Evolutionary conservation across 345 rosid genomes (phyloP), one percentile per base, ranked within the genome.

Genomic region (Eucalyptus marginata): DNA sequence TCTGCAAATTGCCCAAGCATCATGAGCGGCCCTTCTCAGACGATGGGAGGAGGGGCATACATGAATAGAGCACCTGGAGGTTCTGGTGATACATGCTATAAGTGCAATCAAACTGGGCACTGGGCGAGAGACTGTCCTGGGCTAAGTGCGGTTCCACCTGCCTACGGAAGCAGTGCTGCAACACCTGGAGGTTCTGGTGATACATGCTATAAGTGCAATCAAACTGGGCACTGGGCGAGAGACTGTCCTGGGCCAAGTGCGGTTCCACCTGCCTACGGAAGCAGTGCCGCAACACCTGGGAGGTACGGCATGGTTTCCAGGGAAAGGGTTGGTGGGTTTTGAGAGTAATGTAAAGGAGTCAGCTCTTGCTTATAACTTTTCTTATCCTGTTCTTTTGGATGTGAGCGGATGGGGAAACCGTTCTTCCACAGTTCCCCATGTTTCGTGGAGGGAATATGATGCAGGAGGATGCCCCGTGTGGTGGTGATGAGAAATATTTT

Each of bases 41-140:
- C 95, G 10, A 40, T 83, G 79, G 93, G 91, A 51, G 93, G 91
- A 51, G 93, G 92, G 33, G 86, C 86, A 20, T 89, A 92, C 89
- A 22, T 89, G 87, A 93, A 87, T 87, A 91, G 91, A 47, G 59
- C 86, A 33, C 89, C 92, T 62, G 86, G 89, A 36, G 81, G 56
- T 44, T 81, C 87, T 52, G 92, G 89, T 54, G 94, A 93, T 46
- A 22, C 49, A 88, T 94, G 97, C 91, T 94, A 36, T 87, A 95
- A 94, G 86, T 94, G 97, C 86, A 93, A 92, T 91, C 94, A 94
- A 90, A 58, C 90, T 27, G 97, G 97, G 86, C 97, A 94, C 87
- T 95, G 96, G 96, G 95, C 95, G 29, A 94, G 91, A 90, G 95
- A 93, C 89, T 95, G 97, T 87, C 96, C 97, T 24, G 93, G 94